phyloP scores from a whole-genome alignment of 805 yeast species.

The Myxozyma lipomycoides region DNA sequence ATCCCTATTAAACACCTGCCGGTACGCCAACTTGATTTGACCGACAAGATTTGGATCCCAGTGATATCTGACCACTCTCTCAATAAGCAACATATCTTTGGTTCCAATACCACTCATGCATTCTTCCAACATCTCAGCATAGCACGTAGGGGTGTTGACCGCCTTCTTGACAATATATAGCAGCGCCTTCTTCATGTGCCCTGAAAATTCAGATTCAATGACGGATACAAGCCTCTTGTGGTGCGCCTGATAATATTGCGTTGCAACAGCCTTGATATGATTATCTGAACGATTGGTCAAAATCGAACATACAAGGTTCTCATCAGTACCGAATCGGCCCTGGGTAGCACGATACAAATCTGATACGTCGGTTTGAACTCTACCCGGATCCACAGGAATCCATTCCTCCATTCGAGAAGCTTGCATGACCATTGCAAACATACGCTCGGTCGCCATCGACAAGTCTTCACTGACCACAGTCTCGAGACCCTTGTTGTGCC shows the following conservation, averaged over 20 bases:
- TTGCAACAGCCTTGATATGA: conserved; percentile 23
- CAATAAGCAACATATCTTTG: conserved; percentile 26
- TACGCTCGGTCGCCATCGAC: conserved; percentile 26
- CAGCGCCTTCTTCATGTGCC: conserved; percentile 30
- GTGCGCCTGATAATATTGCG: conserved; percentile 14
- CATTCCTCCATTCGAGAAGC: conserved; percentile 22
- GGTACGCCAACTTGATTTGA: conserved; percentile 24
- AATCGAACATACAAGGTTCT: conserved; percentile 27
- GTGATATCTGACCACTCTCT: conserved; percentile 27
- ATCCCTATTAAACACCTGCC: conserved; percentile 15
- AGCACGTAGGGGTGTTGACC: conserved; percentile 16
- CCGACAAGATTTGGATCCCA: conserved; percentile 26
- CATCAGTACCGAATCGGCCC: conserved; percentile 28
- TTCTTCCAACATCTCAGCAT: conserved; percentile 27
- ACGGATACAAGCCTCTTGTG: conserved; percentile 19
- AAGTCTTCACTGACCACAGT: conserved; percentile 25
- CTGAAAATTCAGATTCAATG: conserved; percentile 27
- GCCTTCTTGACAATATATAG: conserved; percentile 27
- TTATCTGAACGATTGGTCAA: conserved; percentile 25
- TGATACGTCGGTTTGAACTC: conserved; percentile 23
- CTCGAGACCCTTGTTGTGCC: conserved; percentile 20
- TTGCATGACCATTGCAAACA: conserved; percentile 26
- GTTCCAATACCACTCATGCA: conserved; percentile 31
- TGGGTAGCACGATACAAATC: conserved; percentile 25
- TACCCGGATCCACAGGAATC: conserved; percentile 18